phyloP scores from a whole-genome alignment of 2,329 filamentous ascomycete genomes.

The Helotiales sp. region DNA sequence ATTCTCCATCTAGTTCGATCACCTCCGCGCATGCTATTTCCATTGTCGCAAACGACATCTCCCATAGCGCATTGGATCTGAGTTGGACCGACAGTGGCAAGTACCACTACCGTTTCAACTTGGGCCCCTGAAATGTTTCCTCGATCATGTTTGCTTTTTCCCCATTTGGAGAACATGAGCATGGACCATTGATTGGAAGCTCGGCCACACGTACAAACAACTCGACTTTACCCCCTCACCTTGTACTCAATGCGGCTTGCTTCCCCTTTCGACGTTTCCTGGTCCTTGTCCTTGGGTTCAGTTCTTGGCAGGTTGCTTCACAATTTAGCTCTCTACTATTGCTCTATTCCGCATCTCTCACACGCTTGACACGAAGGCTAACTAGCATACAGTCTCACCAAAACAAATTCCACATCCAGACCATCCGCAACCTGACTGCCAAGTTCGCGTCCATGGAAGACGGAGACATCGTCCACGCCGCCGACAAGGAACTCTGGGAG shows the following conservation, averaged over 20 bases:
- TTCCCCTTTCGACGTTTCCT: neutral
- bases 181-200: no score
- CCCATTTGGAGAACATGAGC: slow-evolving; percentile 2
- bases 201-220: slow-evolving; percentile 11
- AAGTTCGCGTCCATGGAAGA: slow-evolving; percentile 68
- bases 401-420: slow-evolving; percentile 86
- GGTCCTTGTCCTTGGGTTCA: no score
- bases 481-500: slow-evolving; percentile 75
- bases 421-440: slow-evolving; percentile 66
- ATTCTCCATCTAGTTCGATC: neutral
- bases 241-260: neutral
- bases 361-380: slow-evolving; percentile 3
- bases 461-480: slow-evolving; percentile 61
- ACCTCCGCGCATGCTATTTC: neutral
- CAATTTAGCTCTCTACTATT: neutral
- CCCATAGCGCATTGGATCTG: no score
- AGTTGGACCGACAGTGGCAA: no score
- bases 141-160: slow-evolving; percentile 11
- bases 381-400: slow-evolving; percentile 68
- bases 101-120: slow-evolving; percentile 22
- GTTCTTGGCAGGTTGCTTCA: no score
- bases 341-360: neutral
- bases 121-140: slow-evolving; percentile 1
- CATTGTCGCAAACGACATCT: no score
- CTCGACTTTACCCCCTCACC: neutral